Percentiles rank a stretch among this genome's conserved stretches.
These are phyloP conservation scores for Xerocomellus intermedius DNA, from an alignment of 768 basidiomycete genomes.

Conservation along the genomic window DNA sequence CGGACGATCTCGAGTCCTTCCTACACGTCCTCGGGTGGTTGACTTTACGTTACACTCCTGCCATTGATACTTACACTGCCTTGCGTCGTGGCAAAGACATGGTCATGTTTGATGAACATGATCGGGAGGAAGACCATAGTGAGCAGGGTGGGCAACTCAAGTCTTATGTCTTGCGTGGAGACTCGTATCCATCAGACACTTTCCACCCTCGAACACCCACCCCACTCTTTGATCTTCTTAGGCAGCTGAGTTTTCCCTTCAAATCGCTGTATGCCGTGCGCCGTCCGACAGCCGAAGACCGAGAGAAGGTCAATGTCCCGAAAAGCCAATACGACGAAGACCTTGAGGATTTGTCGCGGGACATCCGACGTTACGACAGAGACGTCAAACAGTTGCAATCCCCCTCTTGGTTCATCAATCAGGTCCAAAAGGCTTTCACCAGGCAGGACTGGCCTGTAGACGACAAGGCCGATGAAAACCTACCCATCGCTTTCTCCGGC, in stretches of 20 bases:
- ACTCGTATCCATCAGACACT: no score
- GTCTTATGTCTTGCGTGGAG: no score
- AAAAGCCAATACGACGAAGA: no score
- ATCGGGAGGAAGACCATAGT: no score
- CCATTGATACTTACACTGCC: background rate
- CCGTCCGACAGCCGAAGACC: background rate
- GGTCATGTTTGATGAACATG: no score
- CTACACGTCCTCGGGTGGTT: conserved; percentile 7
- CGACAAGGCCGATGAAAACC: background rate
- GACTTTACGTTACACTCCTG: background rate
- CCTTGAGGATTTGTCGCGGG: no score
- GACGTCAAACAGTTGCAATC: no score
- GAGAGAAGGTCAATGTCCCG: background rate
- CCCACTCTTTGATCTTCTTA: background rate
- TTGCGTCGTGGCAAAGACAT: no score
- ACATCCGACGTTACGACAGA: no score
- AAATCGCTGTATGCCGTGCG: background rate
- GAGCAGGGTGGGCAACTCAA: no score
- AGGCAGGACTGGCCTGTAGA: background rate
- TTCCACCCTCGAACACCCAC: background rate
- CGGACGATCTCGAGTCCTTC: conserved; percentile 35
- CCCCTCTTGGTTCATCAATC: no score
- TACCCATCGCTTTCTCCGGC: background rate
- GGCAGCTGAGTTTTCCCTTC: background rate
- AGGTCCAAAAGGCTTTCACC: no score